Conservation (phyloP, 192 early-diverging fungal species). For the Coemansia sp. region DNA sequence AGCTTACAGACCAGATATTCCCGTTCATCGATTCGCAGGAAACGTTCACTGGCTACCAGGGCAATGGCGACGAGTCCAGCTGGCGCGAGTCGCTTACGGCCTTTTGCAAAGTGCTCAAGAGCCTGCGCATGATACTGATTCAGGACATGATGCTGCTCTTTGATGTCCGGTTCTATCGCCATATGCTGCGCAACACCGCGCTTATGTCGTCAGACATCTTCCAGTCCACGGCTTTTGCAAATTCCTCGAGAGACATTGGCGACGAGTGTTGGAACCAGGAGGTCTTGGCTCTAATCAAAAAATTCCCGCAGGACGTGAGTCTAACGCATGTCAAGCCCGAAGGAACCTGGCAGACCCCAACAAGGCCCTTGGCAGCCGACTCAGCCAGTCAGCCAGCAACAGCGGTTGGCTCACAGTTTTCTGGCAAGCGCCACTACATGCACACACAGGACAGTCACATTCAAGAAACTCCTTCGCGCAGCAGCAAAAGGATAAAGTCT, state of each 20-base stretch:
- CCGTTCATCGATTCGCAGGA: constrained; percentile 33
- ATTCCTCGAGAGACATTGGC: not conserved
- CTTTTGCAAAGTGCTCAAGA: constrained; percentile 44
- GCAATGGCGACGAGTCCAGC: not conserved
- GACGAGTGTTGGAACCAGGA: not conserved
- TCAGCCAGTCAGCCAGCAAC: not conserved
- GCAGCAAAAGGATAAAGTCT: not conserved
- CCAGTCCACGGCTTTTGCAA: constrained; percentile 5
- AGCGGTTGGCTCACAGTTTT: not conserved
- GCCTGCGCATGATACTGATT: constrained; percentile 28
- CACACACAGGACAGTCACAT: not conserved
- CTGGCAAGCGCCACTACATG: not conserved
- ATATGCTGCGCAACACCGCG: constrained; percentile 30
- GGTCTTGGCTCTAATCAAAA: constrained; percentile 10
- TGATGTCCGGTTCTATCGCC: constrained; percentile 38
- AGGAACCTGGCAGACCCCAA: not conserved
- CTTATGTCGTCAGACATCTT: constrained; percentile 27
- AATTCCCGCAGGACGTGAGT: constrained; percentile 3
- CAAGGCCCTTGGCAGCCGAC: not conserved
- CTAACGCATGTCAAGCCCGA: not conserved
- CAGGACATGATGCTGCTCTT: constrained; percentile 42
- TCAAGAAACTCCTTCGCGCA: not conserved
- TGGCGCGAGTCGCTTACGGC: constrained; percentile 14
- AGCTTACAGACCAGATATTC: constrained; percentile 26
- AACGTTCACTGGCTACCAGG: constrained; percentile 1